Conservation (phyloP, 23 red algal species). For the Gracilaria vermiculophylla region DNA sequence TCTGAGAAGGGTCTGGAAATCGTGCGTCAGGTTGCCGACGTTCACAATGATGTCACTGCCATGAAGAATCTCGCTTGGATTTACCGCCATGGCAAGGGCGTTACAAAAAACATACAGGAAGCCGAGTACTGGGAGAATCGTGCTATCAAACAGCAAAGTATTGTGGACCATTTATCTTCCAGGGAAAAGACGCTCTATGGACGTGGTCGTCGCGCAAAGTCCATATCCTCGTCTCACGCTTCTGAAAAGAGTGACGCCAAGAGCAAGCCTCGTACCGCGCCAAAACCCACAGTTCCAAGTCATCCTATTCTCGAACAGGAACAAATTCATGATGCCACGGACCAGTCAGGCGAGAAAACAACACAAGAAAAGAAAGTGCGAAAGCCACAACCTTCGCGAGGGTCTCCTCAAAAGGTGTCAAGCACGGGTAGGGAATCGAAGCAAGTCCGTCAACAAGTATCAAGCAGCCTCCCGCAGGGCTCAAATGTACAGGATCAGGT, state of each 20-base stretch:
- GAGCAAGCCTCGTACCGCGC: not conserved
- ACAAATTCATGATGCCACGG: not conserved
- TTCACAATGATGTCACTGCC: slow-evolving; percentile 55
- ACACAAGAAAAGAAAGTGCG: not conserved
- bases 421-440: not conserved
- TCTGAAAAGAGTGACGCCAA: not conserved
- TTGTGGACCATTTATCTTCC: slow-evolving; percentile 32
- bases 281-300: not conserved
- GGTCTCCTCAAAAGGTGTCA: not conserved
- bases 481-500: not conserved
- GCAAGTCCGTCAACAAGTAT: not conserved
- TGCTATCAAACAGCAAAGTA: slow-evolving; percentile 36
- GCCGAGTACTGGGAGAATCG: slow-evolving; percentile 57
- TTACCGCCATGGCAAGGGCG: slow-evolving; percentile 60
- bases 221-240: not conserved
- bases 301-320: not conserved
- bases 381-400: not conserved
- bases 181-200: slow-evolving; percentile 47
- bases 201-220: slow-evolving; percentile 30
- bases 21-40: slow-evolving; percentile 54
- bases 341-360: not conserved
- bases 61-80: slow-evolving; percentile 72
- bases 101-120: slow-evolving; percentile 44
- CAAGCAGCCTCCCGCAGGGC: not conserved
- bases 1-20: slow-evolving; percentile 49